A percentile compares a stretch with the other conserved stretches of the same genome.
Conservation (phyloP, 192 early-diverging fungal genomes). For the Backusella westeae region DNA sequence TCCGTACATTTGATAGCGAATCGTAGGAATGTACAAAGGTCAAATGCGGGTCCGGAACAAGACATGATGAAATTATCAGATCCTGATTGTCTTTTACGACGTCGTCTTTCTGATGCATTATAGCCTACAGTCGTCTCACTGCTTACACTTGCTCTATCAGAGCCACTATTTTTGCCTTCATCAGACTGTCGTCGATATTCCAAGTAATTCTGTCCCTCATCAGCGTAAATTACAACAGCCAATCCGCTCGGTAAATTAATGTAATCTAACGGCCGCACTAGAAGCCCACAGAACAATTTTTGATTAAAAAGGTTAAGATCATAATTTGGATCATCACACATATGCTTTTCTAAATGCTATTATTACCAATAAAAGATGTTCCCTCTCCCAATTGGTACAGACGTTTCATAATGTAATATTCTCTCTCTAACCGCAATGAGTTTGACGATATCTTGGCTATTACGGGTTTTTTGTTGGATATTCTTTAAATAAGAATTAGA, state of each 20-base stretch:
- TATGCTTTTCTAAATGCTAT: not conserved
- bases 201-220: slow-evolving; percentile 24
- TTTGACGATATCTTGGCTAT: slow-evolving; percentile 30
- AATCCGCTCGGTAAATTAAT: slow-evolving; percentile 20
- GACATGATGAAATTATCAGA: not conserved
- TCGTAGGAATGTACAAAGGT: slow-evolving; percentile 28
- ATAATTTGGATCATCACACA: not conserved
- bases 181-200: slow-evolving; percentile 15
- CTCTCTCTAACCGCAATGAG: slow-evolving; percentile 23
- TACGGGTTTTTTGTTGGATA: slow-evolving; percentile 29
- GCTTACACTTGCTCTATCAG: not conserved
- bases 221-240: slow-evolving; percentile 24
- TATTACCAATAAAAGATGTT: slow-evolving; percentile 26
- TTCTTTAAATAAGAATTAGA: slow-evolving; percentile 5
- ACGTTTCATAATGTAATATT: slow-evolving; percentile 28
- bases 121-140: not conserved
- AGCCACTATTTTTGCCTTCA: not conserved
- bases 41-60: slow-evolving; percentile 8
- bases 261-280: slow-evolving; percentile 29
- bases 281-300: not conserved
- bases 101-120: not conserved
- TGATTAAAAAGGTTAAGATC: not conserved
- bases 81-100: not conserved
- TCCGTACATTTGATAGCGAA: slow-evolving; percentile 35
- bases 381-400: slow-evolving; percentile 28